Base-by-base conservation (phyloP, 768 basidiomycete genomes). In the Sporobolomyces pararoseus region DNA sequence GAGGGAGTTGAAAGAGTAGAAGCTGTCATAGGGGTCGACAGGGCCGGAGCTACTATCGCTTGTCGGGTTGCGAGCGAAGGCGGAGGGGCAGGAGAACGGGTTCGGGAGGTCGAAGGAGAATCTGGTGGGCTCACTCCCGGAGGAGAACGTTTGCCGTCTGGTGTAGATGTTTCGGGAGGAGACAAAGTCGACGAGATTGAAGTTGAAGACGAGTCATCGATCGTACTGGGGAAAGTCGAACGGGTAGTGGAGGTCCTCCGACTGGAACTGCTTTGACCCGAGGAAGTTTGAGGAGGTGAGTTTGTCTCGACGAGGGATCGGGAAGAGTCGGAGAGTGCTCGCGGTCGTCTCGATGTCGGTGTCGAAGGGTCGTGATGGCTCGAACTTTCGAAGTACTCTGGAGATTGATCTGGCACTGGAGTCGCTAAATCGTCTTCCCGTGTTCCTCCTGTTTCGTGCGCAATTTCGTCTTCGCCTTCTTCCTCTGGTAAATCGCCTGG, bases 21-120 rank as follows among this genome's bases (percentile, higher is more conserved):
- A 16, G 66, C 52, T 3, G 59, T 67, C 23, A 67, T 35, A 0
- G 66, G 66, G n/a, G 66, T 67, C 21, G 66, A 67, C 1, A 67
- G 51, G 1, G 59, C 42, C 7, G 66, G 51, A 10, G 50, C 21
- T 0, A 51, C 66, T 3, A 60, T 61, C 5, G 49, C 58, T 16
- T 53, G 66, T 2, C 51, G 31, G 4, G 59, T 27, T 2, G 66
- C 29, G 51, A 52, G 51, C 2, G 65, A n/a, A 2, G 55, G 66
- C 0, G 66, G 42, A 29, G 58, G 66, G 0, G 35, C 59, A 0
- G 59, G 59, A 9, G 58, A 61, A 19, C 66, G 66, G 6, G 21
- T 47, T 3, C 66, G 58, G 12, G 58, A 44, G 5, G 47, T 29
- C n/a, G 66, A 44, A 0, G 66, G 66, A 17, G 66, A 67, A 23